These are phyloP conservation scores for Annulohypoxylon moriforme DNA, from an alignment of 495 filamentous ascomycete genomes.

Conservation along the genomic window DNA sequence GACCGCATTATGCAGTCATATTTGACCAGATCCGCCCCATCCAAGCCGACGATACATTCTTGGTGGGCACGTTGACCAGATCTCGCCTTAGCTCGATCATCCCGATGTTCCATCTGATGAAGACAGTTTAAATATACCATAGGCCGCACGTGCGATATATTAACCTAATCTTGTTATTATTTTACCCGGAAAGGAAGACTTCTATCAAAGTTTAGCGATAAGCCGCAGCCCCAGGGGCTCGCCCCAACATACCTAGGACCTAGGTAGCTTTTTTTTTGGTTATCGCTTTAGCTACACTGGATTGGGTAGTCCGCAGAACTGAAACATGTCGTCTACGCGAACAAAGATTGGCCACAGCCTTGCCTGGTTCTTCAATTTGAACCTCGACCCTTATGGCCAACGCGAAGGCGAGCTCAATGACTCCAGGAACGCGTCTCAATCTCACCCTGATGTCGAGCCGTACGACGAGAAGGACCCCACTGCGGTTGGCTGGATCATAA, in stretches of 20 bases:
- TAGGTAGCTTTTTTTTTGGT: slow-evolving; percentile 9
- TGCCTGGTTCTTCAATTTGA: slow-evolving; percentile 44
- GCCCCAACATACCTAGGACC: slow-evolving; percentile 6
- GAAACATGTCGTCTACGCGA: slow-evolving; percentile 39
- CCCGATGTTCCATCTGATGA: slow-evolving; percentile 4
- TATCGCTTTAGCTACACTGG: not conserved
- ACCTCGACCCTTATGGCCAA: slow-evolving; percentile 39
- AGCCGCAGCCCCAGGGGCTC: slow-evolving; percentile 8
- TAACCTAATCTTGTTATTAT: slow-evolving; percentile 9
- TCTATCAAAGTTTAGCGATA: not conserved
- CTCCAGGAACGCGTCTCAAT: slow-evolving; percentile 33
- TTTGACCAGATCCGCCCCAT: slow-evolving; percentile 3
- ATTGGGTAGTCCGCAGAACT: slow-evolving; percentile 23
- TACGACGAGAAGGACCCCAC: slow-evolving; percentile 38
- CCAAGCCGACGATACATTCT: slow-evolving; percentile 14
- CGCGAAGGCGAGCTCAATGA: slow-evolving; percentile 29
- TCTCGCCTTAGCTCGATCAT: slow-evolving; percentile 11
- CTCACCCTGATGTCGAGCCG: slow-evolving; percentile 36
- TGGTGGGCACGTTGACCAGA: slow-evolving; percentile 25
- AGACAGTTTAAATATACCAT: slow-evolving; percentile 11
- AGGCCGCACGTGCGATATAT: slow-evolving; percentile 4
- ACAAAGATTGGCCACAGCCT: slow-evolving; percentile 38
- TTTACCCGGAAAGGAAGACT: slow-evolving; percentile 6
- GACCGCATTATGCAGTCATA: slow-evolving; percentile 32
- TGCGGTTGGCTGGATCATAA: slow-evolving; percentile 32